Base-by-base conservation (phyloP, 257 asterid genomes). In the Plectranthus barbatus region DNA sequence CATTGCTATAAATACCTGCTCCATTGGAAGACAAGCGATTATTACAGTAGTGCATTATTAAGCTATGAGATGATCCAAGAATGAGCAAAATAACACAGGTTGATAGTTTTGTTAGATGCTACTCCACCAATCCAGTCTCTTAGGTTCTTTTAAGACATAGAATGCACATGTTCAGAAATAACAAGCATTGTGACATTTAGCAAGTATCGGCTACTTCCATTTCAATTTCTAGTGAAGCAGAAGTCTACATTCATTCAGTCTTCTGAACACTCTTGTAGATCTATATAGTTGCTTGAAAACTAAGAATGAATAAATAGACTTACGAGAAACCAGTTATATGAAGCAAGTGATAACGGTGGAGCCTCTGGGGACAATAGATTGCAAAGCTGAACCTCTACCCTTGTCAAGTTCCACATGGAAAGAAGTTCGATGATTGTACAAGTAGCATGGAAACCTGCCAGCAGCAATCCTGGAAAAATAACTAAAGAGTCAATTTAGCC, bases 321-420 rank as follows among this genome's bases (percentile, higher is more conserved):
- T 83, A 92, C 99, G 29, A 93, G 96, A 74, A 84, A 82, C 99
- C 99, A 93, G 78, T 93, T 93, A 73, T 90, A 93, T 40, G 94
- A 72, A 71, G 86, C 88, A 70, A 93, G 97, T 48, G 99, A 86
- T 47, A 93, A 61, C 33, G 81, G 91, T 70, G 92, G 90, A 62
- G 99, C 88, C 79, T 93, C 99, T 5, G 99, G 99, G 54, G 99
- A 93, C 79, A 93, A 74, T 76, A 84, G 53, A 68, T 90, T 93
- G 84, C 99, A 93, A 40, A 93, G 80, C 80, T 80, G 86, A 72
- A 93, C 99, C 72, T 93, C 99, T 60, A 93, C 77, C 76, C 99
- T 85, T 56, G 99, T 93, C 86, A 93, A 77, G 76, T 93, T 93
- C 99, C 99, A 87, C 97, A 93, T 90, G 34, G 99, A 87, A 67